Evolutionary conservation across 768 basidiomycete genomes (phyloP).

Genomic region (Tylopilus vinaceipallidus): DNA sequence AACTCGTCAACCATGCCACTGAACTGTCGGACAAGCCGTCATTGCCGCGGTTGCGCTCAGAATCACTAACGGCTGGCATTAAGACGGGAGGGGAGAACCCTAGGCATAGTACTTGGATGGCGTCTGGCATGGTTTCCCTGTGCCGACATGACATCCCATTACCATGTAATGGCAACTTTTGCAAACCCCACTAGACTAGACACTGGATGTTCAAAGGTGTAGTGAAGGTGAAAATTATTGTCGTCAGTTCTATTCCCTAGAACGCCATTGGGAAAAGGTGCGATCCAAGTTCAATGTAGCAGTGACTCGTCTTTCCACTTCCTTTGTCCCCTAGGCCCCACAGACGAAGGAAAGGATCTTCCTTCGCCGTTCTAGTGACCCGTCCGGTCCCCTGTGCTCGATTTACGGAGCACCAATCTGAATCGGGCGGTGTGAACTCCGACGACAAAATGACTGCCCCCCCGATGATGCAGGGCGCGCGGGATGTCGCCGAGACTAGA

Average conservation of each 20-base stretch:
- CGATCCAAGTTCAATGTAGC: conserved; percentile 65
- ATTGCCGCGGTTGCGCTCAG: no score
- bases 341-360: conserved; percentile 63
- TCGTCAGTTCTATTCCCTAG: conserved; percentile 46
- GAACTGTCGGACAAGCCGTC: no score
- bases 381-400: conserved; percentile 46
- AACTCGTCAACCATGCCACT: no score
- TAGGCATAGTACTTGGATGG: no score
- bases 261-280: background rate
- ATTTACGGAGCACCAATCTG: conserved; percentile 16
- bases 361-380: conserved; percentile 57
- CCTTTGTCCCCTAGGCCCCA: conserved; percentile 39
- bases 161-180: no score
- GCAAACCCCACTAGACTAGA: no score
- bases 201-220: conserved; percentile 52
- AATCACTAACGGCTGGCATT: background rate
- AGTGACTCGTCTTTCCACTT: conserved; percentile 55
- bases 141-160: no score
- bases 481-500: conserved; percentile 20
- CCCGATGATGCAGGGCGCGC: no score
- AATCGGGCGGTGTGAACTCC: no score
- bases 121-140: no score
- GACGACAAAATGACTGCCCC: conserved; percentile 42
- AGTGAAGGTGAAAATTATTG: conserved; percentile 53
- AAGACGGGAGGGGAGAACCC: no score